These are phyloP conservation scores for Alternaria longipes DNA, from an alignment of 2,329 filamentous ascomycete species.

Conservation along the genomic window DNA sequence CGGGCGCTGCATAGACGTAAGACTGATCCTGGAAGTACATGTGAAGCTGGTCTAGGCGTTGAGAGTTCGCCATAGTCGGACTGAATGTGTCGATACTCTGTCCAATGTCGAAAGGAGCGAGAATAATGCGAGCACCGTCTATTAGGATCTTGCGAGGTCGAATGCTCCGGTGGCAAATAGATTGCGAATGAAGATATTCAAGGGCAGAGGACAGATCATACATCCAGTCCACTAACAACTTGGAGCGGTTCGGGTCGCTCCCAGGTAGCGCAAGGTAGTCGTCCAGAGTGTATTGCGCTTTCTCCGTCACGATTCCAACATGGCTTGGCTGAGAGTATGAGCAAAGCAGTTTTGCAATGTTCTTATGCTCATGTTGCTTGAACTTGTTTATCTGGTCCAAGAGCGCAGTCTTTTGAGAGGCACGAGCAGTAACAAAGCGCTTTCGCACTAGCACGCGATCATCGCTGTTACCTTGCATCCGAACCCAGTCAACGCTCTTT, in stretches of 20 bases:
- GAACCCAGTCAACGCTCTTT: conserved; percentile 50
- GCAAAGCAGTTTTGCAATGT: conserved; percentile 50
- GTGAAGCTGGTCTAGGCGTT: conserved; percentile 42
- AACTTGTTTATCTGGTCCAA: conserved; percentile 51
- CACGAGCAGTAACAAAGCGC: conserved; percentile 47
- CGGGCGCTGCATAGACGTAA: conserved; percentile 52
- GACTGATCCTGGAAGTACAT: conserved; percentile 46
- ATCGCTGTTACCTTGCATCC: conserved; percentile 45
- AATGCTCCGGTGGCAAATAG: conserved; percentile 50
- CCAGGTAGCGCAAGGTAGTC: conserved; percentile 47
- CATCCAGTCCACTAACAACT: conserved; percentile 53
- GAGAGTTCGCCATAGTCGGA: conserved; percentile 37
- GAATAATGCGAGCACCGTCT: conserved; percentile 44
- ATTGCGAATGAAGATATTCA: conserved; percentile 50
- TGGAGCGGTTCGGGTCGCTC: conserved; percentile 42
- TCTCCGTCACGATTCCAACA: conserved; percentile 46
- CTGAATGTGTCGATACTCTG: conserved; percentile 39
- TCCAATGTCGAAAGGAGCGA: conserved; percentile 51
- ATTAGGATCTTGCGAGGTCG: conserved; percentile 53
- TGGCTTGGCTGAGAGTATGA: conserved; percentile 52
- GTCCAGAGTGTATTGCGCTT: conserved; percentile 50
- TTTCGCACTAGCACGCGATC: conserved; percentile 50
- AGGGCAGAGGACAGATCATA: conserved; percentile 51
- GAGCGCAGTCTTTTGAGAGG: conserved; percentile 47
- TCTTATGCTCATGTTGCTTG: conserved; percentile 51